phyloP scores from a whole-genome alignment of 805 yeast genomes.

The Lachancea fermentati region DNA sequence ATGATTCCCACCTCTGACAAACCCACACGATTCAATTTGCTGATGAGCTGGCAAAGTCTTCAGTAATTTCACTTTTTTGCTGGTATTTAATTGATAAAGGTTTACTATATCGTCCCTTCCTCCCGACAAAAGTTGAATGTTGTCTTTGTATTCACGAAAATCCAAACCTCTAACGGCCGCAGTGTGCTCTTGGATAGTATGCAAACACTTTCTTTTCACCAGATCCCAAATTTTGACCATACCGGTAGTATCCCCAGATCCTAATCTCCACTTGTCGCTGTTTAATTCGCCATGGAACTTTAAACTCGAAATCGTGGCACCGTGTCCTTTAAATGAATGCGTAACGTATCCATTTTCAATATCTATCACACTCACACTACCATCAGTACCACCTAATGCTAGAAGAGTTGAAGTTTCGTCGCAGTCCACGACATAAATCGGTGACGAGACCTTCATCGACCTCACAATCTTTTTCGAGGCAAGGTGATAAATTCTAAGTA shows the following conservation, averaged over 20 bases:
- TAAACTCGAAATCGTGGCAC: constrained; percentile 76
- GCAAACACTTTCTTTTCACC: constrained; percentile 61
- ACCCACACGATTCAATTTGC: constrained; percentile 68
- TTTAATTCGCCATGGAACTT: constrained; percentile 69
- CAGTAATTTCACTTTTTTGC: constrained; percentile 45
- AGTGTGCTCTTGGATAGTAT: constrained; percentile 65
- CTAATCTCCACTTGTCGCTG: constrained; percentile 67
- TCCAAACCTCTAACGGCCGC: constrained; percentile 84
- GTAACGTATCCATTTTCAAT: constrained; percentile 82
- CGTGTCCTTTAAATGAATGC: constrained; percentile 90
- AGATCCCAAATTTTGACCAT: constrained; percentile 57
- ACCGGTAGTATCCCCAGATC: constrained; percentile 62
- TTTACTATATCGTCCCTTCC: constrained; percentile 76
- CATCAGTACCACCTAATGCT: constrained; percentile 95
- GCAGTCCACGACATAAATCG: constrained; percentile 69
- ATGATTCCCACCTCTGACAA: constrained; percentile 32
- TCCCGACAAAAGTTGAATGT: constrained; percentile 57
- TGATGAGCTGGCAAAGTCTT: constrained; percentile 70
- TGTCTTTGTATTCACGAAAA: constrained; percentile 45
- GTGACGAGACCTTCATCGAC: constrained; percentile 62
- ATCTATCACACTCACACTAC: constrained; percentile 87
- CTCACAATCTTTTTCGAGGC: constrained; percentile 37
- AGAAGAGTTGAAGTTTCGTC: constrained; percentile 81
- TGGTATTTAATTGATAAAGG: constrained; percentile 49
- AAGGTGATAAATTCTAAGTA: constrained; percentile 55